Evolutionary conservation across 805 yeast genomes (phyloP), one percentile per base, ranked within the genome.

Genomic region (Ogataea pignaliae): DNA sequence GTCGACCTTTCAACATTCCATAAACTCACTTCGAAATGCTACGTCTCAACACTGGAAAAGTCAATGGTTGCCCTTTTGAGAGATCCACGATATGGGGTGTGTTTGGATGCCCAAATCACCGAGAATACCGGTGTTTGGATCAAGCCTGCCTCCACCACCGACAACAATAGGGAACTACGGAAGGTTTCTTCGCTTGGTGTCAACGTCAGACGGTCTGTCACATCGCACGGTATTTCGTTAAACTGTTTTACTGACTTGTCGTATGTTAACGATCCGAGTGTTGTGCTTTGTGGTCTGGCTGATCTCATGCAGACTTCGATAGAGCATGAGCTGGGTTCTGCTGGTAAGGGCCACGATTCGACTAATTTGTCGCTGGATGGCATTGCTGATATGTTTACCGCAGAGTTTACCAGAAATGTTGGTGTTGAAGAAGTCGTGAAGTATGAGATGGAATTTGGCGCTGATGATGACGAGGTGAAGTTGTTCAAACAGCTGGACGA

Each of bases 181-280:
- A 90, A 93, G 61, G 83, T 93, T 29, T 90, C 96, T 1, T 85
- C 97, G 18, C 77, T 95, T 4, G 99, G 99, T 0, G 80, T 91
- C 41, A 89, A 88, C 56, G 82, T 91, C 7, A 83, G 88, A 49
- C 69, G 97, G 45, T 81, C 85, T 11, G 75, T 93, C 29, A 88
- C 97, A 0, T 81, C 93, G 1, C 96, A 90, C 66, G 99, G 99
- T 0, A 71, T 91, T 13, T 87, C 91, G 1, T 73, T 93, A 36
- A 93, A 93, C 59, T 82, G 86, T 2, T 48, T 58, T 29, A 88
- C 96, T 0, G 89, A 89, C 55, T 70, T 88, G 36, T 72, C 77
- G 33, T 85, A 75, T 64, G 73, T 91, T 54, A 83, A 88, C 47
- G 70, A 72, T 29, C 57, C 69, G 1, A 65, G 74, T 0, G 78